These are phyloP conservation scores for Rhizopogon salebrosus DNA, from an alignment of 768 basidiomycete species.

Conservation along the genomic window DNA sequence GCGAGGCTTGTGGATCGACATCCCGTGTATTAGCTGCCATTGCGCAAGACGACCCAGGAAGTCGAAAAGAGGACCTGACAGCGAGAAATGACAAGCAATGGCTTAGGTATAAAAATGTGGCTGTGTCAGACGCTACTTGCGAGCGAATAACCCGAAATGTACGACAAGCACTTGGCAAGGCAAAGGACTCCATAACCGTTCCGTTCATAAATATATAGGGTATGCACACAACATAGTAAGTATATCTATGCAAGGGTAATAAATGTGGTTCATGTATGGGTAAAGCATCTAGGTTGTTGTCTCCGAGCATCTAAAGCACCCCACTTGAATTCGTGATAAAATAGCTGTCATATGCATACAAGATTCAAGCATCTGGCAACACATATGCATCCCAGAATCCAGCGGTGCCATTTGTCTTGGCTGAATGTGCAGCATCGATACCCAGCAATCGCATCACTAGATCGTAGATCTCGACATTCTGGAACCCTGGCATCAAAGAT, in stretches of 20 bases:
- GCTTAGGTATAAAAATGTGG: too few relatives aligned
- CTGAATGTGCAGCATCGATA: constrained; percentile 44
- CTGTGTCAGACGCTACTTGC: too few relatives aligned
- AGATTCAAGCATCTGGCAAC: neutral
- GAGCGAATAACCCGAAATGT: too few relatives aligned
- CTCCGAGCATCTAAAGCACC: neutral
- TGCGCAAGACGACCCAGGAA: neutral
- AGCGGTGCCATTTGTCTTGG: constrained; percentile 69
- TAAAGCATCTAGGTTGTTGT: neutral
- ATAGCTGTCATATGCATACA: neutral
- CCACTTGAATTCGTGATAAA: too few relatives aligned
- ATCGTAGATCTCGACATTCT: constrained; percentile 82
- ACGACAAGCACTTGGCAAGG: too few relatives aligned
- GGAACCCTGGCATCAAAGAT: constrained; percentile 78
- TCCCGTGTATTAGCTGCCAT: neutral
- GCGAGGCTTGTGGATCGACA: neutral
- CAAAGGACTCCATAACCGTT: too few relatives aligned
- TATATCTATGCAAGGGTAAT: neutral
- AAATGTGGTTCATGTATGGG: neutral
- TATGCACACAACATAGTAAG: too few relatives aligned
- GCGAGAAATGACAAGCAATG: too few relatives aligned
- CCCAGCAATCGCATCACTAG: constrained; percentile 74
- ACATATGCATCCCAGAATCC: constrained; percentile 86
- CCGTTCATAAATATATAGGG: too few relatives aligned
- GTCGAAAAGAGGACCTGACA: too few relatives aligned